Base-by-base conservation (phyloP, 2,329 filamentous ascomycete species). In the Trichoderma asperellum region DNA sequence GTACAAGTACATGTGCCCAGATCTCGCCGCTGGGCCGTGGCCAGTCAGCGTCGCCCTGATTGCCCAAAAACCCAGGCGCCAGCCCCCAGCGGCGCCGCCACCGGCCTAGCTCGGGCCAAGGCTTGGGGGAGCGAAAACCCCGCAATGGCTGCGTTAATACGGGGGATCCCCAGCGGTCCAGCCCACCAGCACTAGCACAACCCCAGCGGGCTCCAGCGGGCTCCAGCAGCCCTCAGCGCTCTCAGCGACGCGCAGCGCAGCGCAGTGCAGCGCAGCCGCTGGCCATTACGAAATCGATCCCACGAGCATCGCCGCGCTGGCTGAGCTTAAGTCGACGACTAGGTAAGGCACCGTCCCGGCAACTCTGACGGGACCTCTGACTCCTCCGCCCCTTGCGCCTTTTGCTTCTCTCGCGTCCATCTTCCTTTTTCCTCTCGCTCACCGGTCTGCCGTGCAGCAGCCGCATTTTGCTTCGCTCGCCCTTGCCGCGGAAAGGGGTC, bases 41-140 rank as follows among this genome's bases (percentile, higher is more conserved):
- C 71, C 70, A 72, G 52, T 71, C 69, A 73, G 47, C 61, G 43
- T 55, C 56, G 37, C 60, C 63, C 59, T 68, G 70, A 69, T 66
- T 66, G 32, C 62, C 52, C 52, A 63, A 40, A 24, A 29, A 18
- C 52, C 52, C 35, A 63, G 37, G 34, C 29, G n/a, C 35, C 37
- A 43, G 40, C 40, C 53, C 62, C 62, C 62, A 65, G 47, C 21
- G 47, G 37, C 49, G 62, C 59, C 61, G 58, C 66, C 57, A 62
- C 66, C 49, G 57, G 66, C 56, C 66, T 35, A 62, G 66, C 35
- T 55, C 47, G 63, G 63, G 63, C 29, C 37, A 66, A 57, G 63
- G 49, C 32, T 27, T 65, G 62, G 21, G 21, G 21, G 40, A 40
- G 52, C 14, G 34, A 62, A 68, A 68, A 68, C 65, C 65, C 65